phyloP scores from a whole-genome alignment of 129 eudicot genomes.

The Gnaphalium uliginosum region DNA sequence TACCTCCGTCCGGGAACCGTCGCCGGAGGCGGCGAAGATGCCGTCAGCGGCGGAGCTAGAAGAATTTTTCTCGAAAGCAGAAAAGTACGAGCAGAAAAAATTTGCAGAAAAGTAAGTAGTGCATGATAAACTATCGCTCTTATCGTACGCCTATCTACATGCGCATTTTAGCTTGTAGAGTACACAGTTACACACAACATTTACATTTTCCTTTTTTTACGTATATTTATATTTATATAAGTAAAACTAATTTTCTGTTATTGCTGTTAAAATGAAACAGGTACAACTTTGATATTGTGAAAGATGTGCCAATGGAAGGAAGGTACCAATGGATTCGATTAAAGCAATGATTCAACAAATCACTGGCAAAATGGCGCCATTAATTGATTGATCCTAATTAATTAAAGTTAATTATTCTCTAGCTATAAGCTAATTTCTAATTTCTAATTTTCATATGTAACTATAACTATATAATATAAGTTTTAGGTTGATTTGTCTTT shows the following conservation, averaged over 20 bases:
- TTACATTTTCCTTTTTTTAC: neutral
- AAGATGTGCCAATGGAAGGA: conserved; percentile 79
- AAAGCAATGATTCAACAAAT: conserved; percentile 36
- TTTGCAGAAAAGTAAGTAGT: conserved; percentile 67
- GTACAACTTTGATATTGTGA: conserved; percentile 78
- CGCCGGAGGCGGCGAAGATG: conserved; percentile 24
- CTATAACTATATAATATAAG: neutral
- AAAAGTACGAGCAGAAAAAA: conserved; percentile 61
- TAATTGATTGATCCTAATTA: conserved; percentile 5
- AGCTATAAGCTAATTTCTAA: neutral
- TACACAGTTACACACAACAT: neutral
- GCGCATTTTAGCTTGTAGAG: conserved; percentile 13
- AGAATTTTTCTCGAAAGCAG: conserved; percentile 66
- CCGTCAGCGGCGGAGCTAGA: conserved; percentile 69
- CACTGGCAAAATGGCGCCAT: neutral
- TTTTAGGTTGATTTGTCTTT: conserved; percentile 1
- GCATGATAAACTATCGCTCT: neutral
- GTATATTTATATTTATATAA: neutral
- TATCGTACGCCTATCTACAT: conserved; percentile 1
- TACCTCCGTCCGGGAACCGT: conserved; percentile 23
- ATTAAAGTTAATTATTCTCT: neutral
- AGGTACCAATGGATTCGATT: conserved; percentile 76
- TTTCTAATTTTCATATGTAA: conserved; percentile 1
- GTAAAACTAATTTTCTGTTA: conserved; percentile 21
- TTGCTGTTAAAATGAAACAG: conserved; percentile 30